A percentile compares a stretch with the other conserved stretches of the same genome.
Conservation (phyloP, 2,329 filamentous ascomycete species). For the Mariannaea elegans region DNA sequence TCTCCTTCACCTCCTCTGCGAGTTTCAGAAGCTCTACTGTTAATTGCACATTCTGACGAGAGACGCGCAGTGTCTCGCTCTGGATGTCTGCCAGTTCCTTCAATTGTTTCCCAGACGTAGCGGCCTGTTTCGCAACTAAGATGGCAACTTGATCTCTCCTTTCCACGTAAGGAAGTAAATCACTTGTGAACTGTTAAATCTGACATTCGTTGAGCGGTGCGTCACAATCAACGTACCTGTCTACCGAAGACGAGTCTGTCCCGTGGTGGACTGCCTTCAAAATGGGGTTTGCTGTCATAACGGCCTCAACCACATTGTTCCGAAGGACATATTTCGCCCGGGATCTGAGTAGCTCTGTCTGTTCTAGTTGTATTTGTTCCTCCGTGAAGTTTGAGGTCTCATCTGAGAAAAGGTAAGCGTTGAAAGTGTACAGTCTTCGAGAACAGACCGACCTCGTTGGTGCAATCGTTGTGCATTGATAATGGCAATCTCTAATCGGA, state of each 20-base stretch:
- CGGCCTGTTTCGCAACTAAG: constrained; percentile 67
- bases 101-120: constrained; percentile 59
- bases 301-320: constrained; percentile 73
- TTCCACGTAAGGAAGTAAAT: constrained; percentile 72
- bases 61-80: constrained; percentile 64
- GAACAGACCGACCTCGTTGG: constrained; percentile 43
- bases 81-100: constrained; percentile 65
- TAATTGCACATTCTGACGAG: constrained; percentile 69
- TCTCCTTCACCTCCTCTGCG: constrained; percentile 62
- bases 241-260: constrained; percentile 69
- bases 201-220: not conserved
- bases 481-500: constrained; percentile 77
- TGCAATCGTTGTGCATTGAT: constrained; percentile 59
- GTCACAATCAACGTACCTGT: constrained; percentile 64
- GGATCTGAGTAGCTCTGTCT: constrained; percentile 74
- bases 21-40: constrained; percentile 71
- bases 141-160: constrained; percentile 74
- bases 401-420: constrained; percentile 28
- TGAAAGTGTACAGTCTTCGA: not conserved
- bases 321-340: constrained; percentile 75
- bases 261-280: constrained; percentile 80
- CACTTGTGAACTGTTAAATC: constrained; percentile 53
- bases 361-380: constrained; percentile 64
- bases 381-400: constrained; percentile 49
- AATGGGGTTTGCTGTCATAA: constrained; percentile 77